phyloP scores from a whole-genome alignment of 2,329 filamentous ascomycete species.

The Colletotrichum godetiae region DNA sequence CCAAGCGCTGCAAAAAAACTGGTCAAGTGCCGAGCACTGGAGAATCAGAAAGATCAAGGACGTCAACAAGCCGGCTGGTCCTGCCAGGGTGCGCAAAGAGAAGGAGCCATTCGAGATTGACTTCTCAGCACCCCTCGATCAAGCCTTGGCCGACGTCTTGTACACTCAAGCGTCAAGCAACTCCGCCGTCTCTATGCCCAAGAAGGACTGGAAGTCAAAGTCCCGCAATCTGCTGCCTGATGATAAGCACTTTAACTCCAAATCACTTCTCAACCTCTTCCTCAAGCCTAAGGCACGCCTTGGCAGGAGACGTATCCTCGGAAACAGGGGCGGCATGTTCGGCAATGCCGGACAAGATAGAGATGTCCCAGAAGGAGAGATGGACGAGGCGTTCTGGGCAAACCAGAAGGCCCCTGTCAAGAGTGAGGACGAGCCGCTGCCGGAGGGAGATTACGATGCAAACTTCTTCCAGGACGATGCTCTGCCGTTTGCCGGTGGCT shows the following conservation, averaged over 20 bases:
- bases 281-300: slow-evolving; percentile 93
- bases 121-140: slow-evolving; percentile 81
- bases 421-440: slow-evolving; percentile 64
- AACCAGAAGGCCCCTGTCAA: slow-evolving; percentile 68
- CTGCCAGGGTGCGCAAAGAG: slow-evolving; percentile 81
- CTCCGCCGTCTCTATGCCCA: slow-evolving; percentile 84
- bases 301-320: slow-evolving; percentile 71
- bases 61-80: slow-evolving; percentile 71
- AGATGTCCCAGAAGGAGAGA: slow-evolving; percentile 76
- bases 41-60: slow-evolving; percentile 94
- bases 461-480: slow-evolving; percentile 97
- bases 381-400: slow-evolving; percentile 98
- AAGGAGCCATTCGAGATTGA: slow-evolving; percentile 97
- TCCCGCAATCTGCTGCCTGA: slow-evolving; percentile 93
- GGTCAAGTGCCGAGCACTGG: slow-evolving; percentile 99
- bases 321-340: slow-evolving; percentile 53
- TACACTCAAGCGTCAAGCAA: slow-evolving; percentile 86
- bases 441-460: slow-evolving; percentile 89
- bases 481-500: slow-evolving; percentile 73
- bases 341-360: slow-evolving; percentile 57
- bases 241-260: slow-evolving; percentile 98
- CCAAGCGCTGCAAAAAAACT: slow-evolving; percentile 95
- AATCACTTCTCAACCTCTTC: slow-evolving; percentile 88
- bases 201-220: slow-evolving; percentile 96
- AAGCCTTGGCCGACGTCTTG: slow-evolving; percentile 77